Conservation (phyloP, 2,329 filamentous ascomycete genomes). For the Stenocarpella maydis region DNA sequence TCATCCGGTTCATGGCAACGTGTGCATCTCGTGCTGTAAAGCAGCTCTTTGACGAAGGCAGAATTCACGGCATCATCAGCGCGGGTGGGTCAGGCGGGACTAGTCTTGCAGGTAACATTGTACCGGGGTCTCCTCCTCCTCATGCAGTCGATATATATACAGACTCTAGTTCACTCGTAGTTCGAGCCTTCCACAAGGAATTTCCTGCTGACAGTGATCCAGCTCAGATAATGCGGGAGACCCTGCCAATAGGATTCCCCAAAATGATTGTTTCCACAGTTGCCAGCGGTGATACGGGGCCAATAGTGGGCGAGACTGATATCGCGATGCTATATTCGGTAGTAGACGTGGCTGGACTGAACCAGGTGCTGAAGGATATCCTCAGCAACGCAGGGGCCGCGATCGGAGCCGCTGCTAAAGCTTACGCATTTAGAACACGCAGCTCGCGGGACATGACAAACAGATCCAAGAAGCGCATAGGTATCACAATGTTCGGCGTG, state of each 20-base stretch:
- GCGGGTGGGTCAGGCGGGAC: constrained; percentile 62
- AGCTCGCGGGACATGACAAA: background rate
- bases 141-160: too few species aligned
- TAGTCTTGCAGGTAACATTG: constrained; percentile 15
- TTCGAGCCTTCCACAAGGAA: constrained; percentile 56
- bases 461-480: constrained; percentile 55
- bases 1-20: constrained; percentile 63
- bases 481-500: constrained; percentile 78
- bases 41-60: constrained; percentile 46
- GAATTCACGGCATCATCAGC: constrained; percentile 64
- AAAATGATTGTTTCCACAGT: constrained; percentile 77
- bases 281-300: constrained; percentile 70
- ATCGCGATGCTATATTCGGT: constrained; percentile 76
- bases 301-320: constrained; percentile 73
- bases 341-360: constrained; percentile 74
- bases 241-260: constrained; percentile 70
- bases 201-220: constrained; percentile 51
- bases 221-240: constrained; percentile 66
- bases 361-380: constrained; percentile 64
- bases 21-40: constrained; percentile 54
- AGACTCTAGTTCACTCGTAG: too few species aligned
- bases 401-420: constrained; percentile 64
- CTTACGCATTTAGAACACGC: constrained; percentile 46
- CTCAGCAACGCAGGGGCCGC: constrained; percentile 70
- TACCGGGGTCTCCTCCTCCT: background rate